Conservation (phyloP, 2,329 filamentous ascomycete species). For the Epichloe sp. region DNA sequence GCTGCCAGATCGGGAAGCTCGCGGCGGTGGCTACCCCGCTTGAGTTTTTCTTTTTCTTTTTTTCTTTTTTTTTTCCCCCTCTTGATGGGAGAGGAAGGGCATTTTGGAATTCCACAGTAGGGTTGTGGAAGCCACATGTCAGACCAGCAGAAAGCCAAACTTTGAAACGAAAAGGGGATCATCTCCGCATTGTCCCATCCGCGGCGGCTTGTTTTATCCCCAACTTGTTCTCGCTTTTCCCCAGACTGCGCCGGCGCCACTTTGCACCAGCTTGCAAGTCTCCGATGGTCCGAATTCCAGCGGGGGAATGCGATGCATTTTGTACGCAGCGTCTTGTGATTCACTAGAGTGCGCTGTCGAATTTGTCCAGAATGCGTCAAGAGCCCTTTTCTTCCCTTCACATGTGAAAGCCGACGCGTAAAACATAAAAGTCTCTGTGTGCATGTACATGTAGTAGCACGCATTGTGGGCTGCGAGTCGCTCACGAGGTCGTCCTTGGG, state of each 20-base stretch:
- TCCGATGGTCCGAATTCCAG: too few relatives aligned
- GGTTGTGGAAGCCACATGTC: neutral
- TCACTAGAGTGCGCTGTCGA: too few relatives aligned
- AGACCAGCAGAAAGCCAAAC: neutral
- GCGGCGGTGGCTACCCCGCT: neutral
- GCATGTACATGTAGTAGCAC: neutral
- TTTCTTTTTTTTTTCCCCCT: neutral
- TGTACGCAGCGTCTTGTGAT: neutral
- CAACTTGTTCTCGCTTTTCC: neutral
- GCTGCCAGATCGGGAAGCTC: neutral
- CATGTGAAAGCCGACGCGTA: constrained; percentile 2
- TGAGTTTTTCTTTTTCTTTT: neutral
- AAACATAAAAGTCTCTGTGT: too few relatives aligned
- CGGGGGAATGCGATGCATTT: neutral
- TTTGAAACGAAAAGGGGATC: too few relatives aligned
- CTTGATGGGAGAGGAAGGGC: neutral
- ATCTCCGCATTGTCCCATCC: neutral
- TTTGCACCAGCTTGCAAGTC: neutral
- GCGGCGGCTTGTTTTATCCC: too few relatives aligned
- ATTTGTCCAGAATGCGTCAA: too few relatives aligned
- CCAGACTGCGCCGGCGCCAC: neutral
- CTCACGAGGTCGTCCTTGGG: neutral
- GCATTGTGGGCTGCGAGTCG: neutral
- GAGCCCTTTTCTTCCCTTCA: neutral
- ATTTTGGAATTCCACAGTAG: neutral